Base-by-base conservation (phyloP, 352 stramenopile species). In the Globisporangium middletonii region DNA sequence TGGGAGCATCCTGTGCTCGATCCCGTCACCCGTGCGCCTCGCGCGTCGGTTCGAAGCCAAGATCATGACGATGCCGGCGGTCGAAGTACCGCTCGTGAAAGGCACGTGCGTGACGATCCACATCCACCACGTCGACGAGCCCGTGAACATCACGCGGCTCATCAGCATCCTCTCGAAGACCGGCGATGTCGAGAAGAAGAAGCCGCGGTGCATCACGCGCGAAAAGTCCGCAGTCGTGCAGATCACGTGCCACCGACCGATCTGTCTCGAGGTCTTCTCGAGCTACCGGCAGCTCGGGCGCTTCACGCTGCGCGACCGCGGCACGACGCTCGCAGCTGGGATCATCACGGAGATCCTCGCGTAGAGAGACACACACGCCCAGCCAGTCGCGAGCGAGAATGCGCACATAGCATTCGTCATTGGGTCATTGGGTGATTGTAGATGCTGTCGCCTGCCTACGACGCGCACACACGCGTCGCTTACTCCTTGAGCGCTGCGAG, bases 51-150 rank as follows among this genome's bases (percentile, higher is more conserved):
- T 95, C 38, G 83, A 95, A 61, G 84, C 84, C 50, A 92, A 95
- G 78, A 95, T 95, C 63, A 92, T 94, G 80, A 94, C 84, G 1
- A 93, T 95, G 83, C 83, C 86, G 0, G 72, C 79, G 3, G 77
- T 95, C 13, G 81, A 95, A 53, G 81, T 93, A 55, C 86, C 86
- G 45, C 68, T 95, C 4, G 83, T 95, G 27, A 94, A 94, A 60
- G 86, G 86, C 49, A 87, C 83, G 38, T 83, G 71, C 57, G 63
- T 93, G 69, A 92, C 82, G 48, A 85, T 94, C 57, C 83, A 95
- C 67, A 79, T 94, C 60, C 86, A 95, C 67, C 83, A 90, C 67
- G 75, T 95, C 18, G 83, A 95, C 59, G 86, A 95, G 55, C 82
- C 86, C 11, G 86, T 86, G 23, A 85, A 86, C 64, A 79, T 94